Percentiles rank a stretch among this genome's conserved stretches.
Evolutionary conservation across 768 basidiomycete genomes (phyloP).

Genomic region (Baorangia bicolor): DNA sequence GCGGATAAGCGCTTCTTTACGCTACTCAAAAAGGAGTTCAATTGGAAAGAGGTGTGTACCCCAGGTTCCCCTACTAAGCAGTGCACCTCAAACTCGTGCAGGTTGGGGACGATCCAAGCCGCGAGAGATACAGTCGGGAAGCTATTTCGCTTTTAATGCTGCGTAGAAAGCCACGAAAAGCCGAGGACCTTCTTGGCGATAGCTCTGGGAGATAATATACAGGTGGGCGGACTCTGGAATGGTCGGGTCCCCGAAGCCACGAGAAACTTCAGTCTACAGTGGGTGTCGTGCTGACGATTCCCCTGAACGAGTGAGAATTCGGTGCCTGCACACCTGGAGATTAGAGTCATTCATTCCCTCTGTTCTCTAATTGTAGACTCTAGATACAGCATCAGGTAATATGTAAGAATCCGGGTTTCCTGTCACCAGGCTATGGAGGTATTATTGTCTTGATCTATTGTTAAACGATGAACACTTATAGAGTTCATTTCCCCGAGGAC

Average conservation of each 20-base stretch:
- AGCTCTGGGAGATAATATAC: neutral
- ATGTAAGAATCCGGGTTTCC: neutral
- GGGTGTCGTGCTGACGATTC: neutral
- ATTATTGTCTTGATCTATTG: slow-evolving; percentile 45
- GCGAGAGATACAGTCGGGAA: slow-evolving; percentile 57
- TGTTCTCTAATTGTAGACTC: slow-evolving; percentile 9
- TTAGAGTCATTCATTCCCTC: neutral
- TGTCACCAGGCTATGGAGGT: slow-evolving; percentile 19
- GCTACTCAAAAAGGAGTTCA: slow-evolving; percentile 75
- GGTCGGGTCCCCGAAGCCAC: neutral
- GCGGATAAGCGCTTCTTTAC: slow-evolving; percentile 88
- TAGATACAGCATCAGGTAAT: slow-evolving; percentile 3
- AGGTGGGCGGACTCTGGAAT: neutral
- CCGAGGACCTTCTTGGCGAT: neutral
- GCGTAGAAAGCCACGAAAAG: slow-evolving; percentile 15
- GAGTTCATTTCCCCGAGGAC: slow-evolving; percentile 19
- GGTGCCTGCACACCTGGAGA: neutral
- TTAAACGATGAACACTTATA: slow-evolving; percentile 6
- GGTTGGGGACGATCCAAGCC: slow-evolving; percentile 65
- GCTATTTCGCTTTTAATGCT: slow-evolving; percentile 60
- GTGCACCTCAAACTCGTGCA: slow-evolving; percentile 26
- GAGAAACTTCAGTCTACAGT: neutral
- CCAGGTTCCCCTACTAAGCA: neutral
- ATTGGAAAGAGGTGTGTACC: slow-evolving; percentile 58
- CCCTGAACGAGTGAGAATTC: neutral